Base-by-base conservation (phyloP, 805 yeast genomes). In the Nakazawaea molendinolei region DNA sequence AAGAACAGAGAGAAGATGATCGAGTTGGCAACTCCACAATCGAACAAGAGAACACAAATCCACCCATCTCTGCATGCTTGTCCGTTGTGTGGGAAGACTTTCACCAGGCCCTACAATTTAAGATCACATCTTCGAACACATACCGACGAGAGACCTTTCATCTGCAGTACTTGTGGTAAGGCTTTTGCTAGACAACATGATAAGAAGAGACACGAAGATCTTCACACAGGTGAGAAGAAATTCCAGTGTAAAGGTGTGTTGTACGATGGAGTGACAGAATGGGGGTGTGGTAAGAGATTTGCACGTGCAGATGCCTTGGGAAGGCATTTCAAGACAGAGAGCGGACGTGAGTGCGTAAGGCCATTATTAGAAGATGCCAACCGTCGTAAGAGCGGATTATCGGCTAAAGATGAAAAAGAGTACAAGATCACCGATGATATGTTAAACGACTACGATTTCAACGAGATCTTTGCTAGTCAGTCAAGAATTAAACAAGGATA, bases 51-150 rank as follows among this genome's bases (percentile, higher is more conserved):
- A 17, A 64, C 71, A 5, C 86, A 81, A 47, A 81, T 79, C 43
- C 79, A 79, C 50, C 90, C 90, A 0, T 73, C 84, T 18, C 68
- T 76, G 7, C 84, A 74, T 56, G 81, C 81, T 2, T 90, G 97
- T 56, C 77, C 79, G 40, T 59, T 84, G 28, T 90, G 98, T 58
- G 87, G 78, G 27, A 87, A 86, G 58, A 64, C 79, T 33, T 90
- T 90, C 55, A 90, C 97, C 2, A 63, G 97, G 38, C 95, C 96
- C 0, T 92, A 92, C 56, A 92, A 92, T 53, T 65, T 90, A 46
- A 86, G 90, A 47, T 85, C 95, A 0, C 98, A 90, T 59, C 63
- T 84, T 51, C 66, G 96, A 40, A 90, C 97, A 0, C 98, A 85
- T 54, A 83, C 94, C 1, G 82, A 82, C 51, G 94, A 84, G 50